Percentiles rank a stretch among this genome's conserved stretches.
Conservation (phyloP, 768 basidiomycete species). For the Macrolepiota dolichaula region DNA sequence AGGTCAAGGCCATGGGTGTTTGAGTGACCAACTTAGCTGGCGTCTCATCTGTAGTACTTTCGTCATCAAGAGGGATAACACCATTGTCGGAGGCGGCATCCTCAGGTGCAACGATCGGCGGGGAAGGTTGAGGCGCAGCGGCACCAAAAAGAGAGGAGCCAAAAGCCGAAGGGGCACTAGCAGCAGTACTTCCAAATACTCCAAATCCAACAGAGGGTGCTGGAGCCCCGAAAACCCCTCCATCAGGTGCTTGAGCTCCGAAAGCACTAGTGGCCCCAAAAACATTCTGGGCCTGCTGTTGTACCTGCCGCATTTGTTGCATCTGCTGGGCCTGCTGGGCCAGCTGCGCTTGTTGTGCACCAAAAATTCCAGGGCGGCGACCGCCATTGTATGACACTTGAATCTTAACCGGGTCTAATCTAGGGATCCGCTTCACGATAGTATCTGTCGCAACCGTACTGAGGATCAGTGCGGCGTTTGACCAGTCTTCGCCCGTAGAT, state of each 20-base stretch:
- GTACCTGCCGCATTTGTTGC: conserved; percentile 15
- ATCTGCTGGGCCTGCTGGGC: too few relatives aligned
- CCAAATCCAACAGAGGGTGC: neutral
- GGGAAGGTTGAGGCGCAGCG: too few relatives aligned
- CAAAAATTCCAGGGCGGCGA: neutral
- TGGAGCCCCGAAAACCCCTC: too few relatives aligned
- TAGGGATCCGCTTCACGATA: conserved; percentile 29
- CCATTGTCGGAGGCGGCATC: too few relatives aligned
- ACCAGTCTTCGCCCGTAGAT: conserved; percentile 62
- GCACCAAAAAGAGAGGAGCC: too few relatives aligned
- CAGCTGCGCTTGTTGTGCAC: conserved; percentile 7
- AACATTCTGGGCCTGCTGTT: neutral
- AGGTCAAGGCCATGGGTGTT: conserved; percentile 51
- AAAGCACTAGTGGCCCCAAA: too few relatives aligned
- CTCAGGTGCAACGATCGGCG: too few relatives aligned
- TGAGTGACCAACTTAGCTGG: conserved; percentile 44
- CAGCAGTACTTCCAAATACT: neutral
- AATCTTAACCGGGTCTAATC: conserved; percentile 30
- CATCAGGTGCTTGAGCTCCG: too few relatives aligned
- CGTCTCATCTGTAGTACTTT: neutral
- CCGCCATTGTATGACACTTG: conserved; percentile 9
- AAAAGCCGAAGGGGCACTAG: neutral
- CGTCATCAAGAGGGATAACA: neutral
- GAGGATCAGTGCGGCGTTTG: conserved; percentile 42
- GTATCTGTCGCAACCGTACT: conserved; percentile 44